Conservation (phyloP, 2,329 filamentous ascomycete genomes). For the Zalaria obscura region DNA sequence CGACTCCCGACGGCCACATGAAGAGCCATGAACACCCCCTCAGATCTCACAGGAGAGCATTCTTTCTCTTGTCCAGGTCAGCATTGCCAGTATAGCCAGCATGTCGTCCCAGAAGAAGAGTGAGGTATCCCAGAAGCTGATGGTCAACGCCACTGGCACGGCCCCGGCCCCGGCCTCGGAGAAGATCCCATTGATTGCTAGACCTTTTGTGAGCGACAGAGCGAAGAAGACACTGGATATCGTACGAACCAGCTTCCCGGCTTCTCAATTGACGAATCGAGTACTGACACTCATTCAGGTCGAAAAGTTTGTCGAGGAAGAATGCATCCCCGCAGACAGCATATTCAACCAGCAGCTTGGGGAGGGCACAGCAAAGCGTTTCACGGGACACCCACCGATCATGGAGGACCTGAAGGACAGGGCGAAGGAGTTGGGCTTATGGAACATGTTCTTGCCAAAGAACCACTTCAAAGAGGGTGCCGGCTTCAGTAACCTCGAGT, state of each 20-base stretch:
- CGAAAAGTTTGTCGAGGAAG: constrained; percentile 92
- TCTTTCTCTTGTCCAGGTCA: too few relatives aligned
- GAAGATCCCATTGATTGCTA: constrained; percentile 43
- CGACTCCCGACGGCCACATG: too few relatives aligned
- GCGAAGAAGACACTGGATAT: constrained; percentile 74
- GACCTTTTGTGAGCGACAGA: constrained; percentile 61
- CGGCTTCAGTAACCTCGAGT: constrained; percentile 90
- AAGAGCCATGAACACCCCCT: too few relatives aligned
- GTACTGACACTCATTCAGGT: constrained; percentile 35
- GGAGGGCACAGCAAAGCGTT: constrained; percentile 54
- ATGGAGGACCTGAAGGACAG: constrained; percentile 82
- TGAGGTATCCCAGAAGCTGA: constrained; percentile 18
- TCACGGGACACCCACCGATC: constrained; percentile 63
- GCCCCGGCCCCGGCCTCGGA: constrained; percentile 32
- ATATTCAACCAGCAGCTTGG: constrained; percentile 71
- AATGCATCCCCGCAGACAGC: constrained; percentile 63
- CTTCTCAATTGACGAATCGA: neutral
- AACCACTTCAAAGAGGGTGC: constrained; percentile 92
- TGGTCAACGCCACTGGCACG: constrained; percentile 12
- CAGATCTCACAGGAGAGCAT: too few relatives aligned
- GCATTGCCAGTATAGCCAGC: constrained; percentile 1
- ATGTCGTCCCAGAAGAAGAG: constrained; percentile 14
- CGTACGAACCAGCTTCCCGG: constrained; percentile 23
- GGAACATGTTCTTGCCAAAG: constrained; percentile 97
- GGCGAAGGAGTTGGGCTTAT: constrained; percentile 70